Evolutionary conservation across 169 alveolate genomes (phyloP).

Genomic region (Prorocentrum cordatum): DNA sequence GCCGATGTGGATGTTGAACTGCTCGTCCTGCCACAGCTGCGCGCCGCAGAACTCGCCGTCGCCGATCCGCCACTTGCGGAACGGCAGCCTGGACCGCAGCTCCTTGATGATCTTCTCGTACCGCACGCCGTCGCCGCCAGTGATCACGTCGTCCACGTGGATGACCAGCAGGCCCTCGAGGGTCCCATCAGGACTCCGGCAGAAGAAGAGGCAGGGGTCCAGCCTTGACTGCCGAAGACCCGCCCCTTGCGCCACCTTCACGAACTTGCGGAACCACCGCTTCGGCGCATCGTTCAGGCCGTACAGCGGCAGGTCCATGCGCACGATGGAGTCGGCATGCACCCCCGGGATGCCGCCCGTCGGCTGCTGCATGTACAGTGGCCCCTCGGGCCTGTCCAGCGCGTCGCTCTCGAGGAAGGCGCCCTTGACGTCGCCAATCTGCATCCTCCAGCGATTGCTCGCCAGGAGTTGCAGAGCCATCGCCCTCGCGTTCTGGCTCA

Average conservation of each 20-base stretch:
- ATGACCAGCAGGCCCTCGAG: background rate
- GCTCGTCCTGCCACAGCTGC: background rate
- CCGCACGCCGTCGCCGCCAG: background rate
- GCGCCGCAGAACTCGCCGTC: conserved; percentile 8
- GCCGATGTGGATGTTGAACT: too few relatives aligned
- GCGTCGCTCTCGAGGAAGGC: background rate
- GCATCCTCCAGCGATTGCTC: background rate
- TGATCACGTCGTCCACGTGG: background rate
- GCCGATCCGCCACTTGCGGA: conserved; percentile 10
- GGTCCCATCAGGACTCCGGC: background rate
- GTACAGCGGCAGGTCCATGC: background rate
- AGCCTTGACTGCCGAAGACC: background rate
- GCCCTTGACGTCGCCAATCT: background rate
- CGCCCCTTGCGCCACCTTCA: background rate
- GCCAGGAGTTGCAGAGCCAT: background rate
- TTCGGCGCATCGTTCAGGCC: background rate
- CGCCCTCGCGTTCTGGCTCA: too few relatives aligned
- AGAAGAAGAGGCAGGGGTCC: background rate
- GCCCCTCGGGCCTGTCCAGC: background rate
- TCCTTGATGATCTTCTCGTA: background rate
- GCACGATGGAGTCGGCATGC: background rate
- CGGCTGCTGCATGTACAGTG: background rate
- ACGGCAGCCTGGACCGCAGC: background rate
- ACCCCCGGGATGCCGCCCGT: background rate
- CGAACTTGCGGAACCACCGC: background rate